Evolutionary conservation across 306 rosid genomes (phyloP), one percentile per base, ranked within the genome.

Genomic region (Fragaria vesca): DNA sequence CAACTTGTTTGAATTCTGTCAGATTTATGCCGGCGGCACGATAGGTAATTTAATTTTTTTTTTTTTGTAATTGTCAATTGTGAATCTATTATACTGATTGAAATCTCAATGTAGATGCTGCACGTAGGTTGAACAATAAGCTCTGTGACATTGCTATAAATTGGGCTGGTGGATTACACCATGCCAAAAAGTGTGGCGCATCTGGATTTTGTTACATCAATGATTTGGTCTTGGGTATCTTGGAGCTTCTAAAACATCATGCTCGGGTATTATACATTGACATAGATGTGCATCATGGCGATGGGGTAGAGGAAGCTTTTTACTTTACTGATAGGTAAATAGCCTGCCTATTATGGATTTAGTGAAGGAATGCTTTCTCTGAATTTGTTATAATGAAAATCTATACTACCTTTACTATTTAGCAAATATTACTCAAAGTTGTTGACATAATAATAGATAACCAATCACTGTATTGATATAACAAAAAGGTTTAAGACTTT

Each of bases 221-320:
- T 86, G 99, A 95, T 90, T 82, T 95, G 87, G 97, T 93, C 73
- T 85, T 95, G 83, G 99, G 99, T 72, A 91, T 95, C 79, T 90
- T 95, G 83, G 99, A 95, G 85, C 99, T 95, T 80, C 93, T 95
- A 52, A 95, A 95, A 84, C 79, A 88, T 80, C 99, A 95, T 82
- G 81, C 99, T 48, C 97, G 99, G n/a, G 97, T 95, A 80, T 83
- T 95, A 68, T 95, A 95, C 76, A 89, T 95, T 78, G 99, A 95
- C 83, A 95, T 95, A 81, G 99, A 95, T 57, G 99, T 95, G 81
- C 99, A 95, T 87, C 99, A 95, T 66, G 99, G 99, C 69, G 99
- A 95, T 87, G 99, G 99, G 20, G 99, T 95, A 8, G 99, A 95
- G 86, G 99, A 95, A 91, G 97, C 99, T 50, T 95, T 95, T 86